phyloP scores from a whole-genome alignment of 257 asterid species.

The Fraxinus americana region DNA sequence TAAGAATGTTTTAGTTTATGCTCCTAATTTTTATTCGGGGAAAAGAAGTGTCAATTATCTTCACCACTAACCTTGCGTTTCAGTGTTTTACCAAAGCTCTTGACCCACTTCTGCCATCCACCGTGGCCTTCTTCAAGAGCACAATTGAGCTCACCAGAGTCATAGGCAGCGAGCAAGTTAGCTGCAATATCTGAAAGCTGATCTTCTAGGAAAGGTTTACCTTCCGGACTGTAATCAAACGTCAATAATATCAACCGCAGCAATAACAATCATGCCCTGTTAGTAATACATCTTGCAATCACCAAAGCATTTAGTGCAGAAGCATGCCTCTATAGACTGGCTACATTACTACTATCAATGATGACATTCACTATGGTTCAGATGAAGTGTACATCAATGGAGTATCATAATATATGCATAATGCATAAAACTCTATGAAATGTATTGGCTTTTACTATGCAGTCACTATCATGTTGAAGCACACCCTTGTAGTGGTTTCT shows the following conservation, averaged over 20 bases:
- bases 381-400: neutral
- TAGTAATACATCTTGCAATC: neutral
- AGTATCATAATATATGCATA: neutral
- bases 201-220: conserved; percentile 67
- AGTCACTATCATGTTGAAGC: neutral
- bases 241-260: neutral
- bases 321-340: neutral
- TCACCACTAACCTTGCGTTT: conserved; percentile 76
- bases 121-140: conserved; percentile 79
- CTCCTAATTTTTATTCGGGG: neutral
- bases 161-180: conserved; percentile 70
- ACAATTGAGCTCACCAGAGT: conserved; percentile 65
- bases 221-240: conserved; percentile 65
- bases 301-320: neutral
- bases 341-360: neutral
- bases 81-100: conserved; percentile 78
- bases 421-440: neutral
- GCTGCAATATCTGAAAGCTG: conserved; percentile 76
- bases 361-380: neutral
- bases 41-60: neutral
- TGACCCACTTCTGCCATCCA: conserved; percentile 93
- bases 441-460: neutral
- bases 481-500: neutral
- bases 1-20: neutral
- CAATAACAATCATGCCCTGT: neutral